phyloP scores from a whole-genome alignment of 805 yeast species.

The Yarrowia phangngaensis region DNA sequence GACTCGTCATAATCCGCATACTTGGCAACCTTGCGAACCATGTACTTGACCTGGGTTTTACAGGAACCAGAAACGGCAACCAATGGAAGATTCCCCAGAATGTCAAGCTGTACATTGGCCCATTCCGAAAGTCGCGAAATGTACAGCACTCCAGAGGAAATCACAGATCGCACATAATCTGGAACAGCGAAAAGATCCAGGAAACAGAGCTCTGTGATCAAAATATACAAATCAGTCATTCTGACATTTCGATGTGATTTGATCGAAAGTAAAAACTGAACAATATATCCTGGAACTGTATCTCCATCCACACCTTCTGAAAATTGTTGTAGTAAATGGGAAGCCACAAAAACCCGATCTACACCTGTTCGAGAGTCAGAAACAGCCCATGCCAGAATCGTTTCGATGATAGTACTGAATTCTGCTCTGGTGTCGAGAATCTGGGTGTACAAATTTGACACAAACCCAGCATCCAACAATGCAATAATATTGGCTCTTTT shows the following conservation, averaged over 20 bases:
- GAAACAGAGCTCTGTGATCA: conserved; percentile 50
- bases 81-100: conserved; percentile 45
- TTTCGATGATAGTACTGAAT: conserved; percentile 29
- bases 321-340: conserved; percentile 29
- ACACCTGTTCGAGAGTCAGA: conserved; percentile 29
- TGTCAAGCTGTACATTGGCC: conserved; percentile 45
- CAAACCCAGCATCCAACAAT: not conserved
- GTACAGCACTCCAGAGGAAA: conserved; percentile 82
- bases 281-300: conserved; percentile 5
- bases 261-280: conserved; percentile 6
- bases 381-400: conserved; percentile 36
- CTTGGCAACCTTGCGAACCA: conserved; percentile 15
- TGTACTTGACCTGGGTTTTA: conserved; percentile 4
- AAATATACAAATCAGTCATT: conserved; percentile 39
- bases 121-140: conserved; percentile 43
- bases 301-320: conserved; percentile 14
- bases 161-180: conserved; percentile 70
- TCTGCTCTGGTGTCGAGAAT: conserved; percentile 24
- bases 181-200: conserved; percentile 53
- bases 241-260: conserved; percentile 4
- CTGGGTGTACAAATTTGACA: conserved; percentile 7
- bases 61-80: conserved; percentile 25
- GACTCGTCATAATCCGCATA: conserved; percentile 2
- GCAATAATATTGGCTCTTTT: conserved; percentile 17
- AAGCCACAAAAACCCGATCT: conserved; percentile 33